Evolutionary conservation across 768 basidiomycete species (phyloP).

Genomic region (Naganishia randhawae): DNA sequence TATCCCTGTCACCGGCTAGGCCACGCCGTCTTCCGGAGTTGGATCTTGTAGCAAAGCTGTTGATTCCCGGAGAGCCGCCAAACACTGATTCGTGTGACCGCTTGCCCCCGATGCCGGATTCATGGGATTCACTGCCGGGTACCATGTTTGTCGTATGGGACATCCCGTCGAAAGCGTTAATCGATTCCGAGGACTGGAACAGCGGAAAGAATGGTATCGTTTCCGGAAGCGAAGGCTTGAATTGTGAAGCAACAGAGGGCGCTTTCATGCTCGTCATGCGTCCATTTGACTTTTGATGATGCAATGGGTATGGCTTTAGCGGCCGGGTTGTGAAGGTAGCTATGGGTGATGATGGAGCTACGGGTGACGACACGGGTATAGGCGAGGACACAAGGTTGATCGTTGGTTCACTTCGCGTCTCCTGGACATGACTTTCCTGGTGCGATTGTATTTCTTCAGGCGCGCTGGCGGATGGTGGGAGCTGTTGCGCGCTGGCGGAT

Average conservation of each 20-base stretch:
- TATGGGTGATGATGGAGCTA: neutral
- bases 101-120: constrained; percentile 6
- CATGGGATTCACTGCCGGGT: neutral
- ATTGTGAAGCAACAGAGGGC: neutral
- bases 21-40: neutral
- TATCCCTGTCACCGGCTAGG: neutral
- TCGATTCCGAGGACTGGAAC: constrained; percentile 9
- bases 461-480: neutral
- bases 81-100: constrained; percentile 18
- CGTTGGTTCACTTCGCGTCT: constrained; percentile 3
- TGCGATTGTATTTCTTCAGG: neutral
- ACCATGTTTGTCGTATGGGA: neutral
- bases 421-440: neutral
- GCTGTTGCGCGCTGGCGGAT: constrained; percentile 7
- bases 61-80: constrained; percentile 6
- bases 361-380: constrained; percentile 1
- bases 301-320: constrained; percentile 10
- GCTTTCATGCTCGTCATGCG: constrained; percentile 15
- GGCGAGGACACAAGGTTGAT: constrained; percentile 1
- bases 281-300: constrained; percentile 16
- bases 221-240: constrained; percentile 16
- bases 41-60: constrained; percentile 3
- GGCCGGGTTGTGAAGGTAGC: constrained; percentile 7
- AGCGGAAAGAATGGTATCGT: constrained; percentile 18
- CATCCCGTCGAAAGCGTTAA: constrained; percentile 11